These are phyloP conservation scores for Croton laevigatus DNA, from an alignment of 441 rosid species.

Conservation along the genomic window DNA sequence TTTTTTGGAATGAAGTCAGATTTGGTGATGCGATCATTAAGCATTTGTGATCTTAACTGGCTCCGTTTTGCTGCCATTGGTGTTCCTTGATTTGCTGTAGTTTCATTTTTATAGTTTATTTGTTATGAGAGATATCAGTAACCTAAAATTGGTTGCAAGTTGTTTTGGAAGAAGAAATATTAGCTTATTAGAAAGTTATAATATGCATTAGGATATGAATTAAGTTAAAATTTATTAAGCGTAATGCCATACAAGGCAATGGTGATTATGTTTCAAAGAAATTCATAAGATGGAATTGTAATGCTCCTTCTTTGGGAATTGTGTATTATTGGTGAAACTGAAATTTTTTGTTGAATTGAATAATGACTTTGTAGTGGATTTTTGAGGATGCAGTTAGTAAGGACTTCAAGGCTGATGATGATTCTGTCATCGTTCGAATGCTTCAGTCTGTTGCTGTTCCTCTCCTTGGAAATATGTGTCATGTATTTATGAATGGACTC, in stretches of 20 bases:
- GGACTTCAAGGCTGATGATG: conserved; percentile 69
- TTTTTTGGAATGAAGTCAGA: background rate
- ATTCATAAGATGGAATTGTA: too few species aligned
- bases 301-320: background rate
- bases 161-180: background rate
- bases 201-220: background rate
- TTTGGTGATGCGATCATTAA: background rate
- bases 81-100: background rate
- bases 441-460: conserved; percentile 88
- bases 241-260: too few species aligned
- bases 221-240: too few species aligned
- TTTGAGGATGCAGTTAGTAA: conserved; percentile 48
- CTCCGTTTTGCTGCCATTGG: background rate
- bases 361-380: background rate
- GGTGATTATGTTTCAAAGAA: too few species aligned
- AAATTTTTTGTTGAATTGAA: background rate
- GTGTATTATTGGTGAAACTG: background rate
- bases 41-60: background rate
- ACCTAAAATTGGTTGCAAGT: background rate
- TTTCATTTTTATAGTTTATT: background rate
- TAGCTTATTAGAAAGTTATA: background rate
- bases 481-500: conserved; percentile 92
- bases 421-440: conserved; percentile 60
- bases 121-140: background rate
- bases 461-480: conserved; percentile 83